Conservation (phyloP, 805 yeast genomes). For the Candida orba region DNA sequence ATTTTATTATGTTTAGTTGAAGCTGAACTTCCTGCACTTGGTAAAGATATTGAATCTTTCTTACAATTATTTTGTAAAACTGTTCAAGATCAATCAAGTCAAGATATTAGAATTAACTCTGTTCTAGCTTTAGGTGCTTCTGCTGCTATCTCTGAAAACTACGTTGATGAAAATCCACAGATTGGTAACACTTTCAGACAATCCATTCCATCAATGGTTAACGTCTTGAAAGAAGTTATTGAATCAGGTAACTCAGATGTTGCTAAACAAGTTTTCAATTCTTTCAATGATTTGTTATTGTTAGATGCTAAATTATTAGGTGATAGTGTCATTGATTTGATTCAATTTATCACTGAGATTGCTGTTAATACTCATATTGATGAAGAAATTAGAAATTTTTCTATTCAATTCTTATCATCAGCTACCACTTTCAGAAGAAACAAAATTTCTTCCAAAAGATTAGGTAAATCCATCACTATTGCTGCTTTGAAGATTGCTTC, state of each 20-base stretch:
- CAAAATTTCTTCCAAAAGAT: conserved; percentile 68
- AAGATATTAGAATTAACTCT: conserved; percentile 74
- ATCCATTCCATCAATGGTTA: conserved; percentile 73
- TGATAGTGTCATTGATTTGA: conserved; percentile 58
- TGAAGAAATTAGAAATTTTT: conserved; percentile 76
- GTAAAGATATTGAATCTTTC: conserved; percentile 55
- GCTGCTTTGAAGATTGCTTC: conserved; percentile 72
- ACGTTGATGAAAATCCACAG: conserved; percentile 38
- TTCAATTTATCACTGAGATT: conserved; percentile 70
- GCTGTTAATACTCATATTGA: conserved; percentile 60
- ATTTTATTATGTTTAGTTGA: conserved; percentile 75
- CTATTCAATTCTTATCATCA: conserved; percentile 76
- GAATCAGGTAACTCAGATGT: conserved; percentile 62
- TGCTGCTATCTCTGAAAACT: conserved; percentile 60
- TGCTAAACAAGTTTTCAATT: conserved; percentile 72
- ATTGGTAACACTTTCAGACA: conserved; percentile 48
- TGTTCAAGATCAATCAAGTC: conserved; percentile 50
- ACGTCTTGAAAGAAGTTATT: conserved; percentile 70
- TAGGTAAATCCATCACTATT: conserved; percentile 74
- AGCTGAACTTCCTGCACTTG: conserved; percentile 51
- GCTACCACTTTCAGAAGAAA: conserved; percentile 74
- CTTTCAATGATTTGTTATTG: conserved; percentile 71
- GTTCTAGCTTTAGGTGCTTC: conserved; percentile 69
- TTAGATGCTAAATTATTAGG: conserved; percentile 77
- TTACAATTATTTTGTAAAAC: conserved; percentile 64